These are phyloP conservation scores for Lentinula aciculospora DNA, from an alignment of 768 basidiomycete species.

Conservation along the genomic window DNA sequence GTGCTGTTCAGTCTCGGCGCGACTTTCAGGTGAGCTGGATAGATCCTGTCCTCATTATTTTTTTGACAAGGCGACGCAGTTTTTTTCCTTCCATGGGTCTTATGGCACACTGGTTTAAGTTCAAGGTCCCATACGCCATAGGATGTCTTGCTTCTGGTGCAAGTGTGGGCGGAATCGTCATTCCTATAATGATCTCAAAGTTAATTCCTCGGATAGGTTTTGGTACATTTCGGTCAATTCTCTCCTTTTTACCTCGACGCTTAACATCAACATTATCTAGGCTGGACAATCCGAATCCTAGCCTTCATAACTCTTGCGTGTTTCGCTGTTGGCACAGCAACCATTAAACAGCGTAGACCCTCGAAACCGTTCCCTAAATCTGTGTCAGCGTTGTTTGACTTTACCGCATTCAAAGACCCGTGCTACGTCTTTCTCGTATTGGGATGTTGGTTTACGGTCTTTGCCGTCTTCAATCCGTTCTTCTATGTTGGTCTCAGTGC, in stretches of 20 bases:
- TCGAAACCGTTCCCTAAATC: slow-evolving; percentile 15
- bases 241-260: not conserved
- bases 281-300: slow-evolving; percentile 22
- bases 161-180: slow-evolving; percentile 26
- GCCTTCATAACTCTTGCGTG: slow-evolving; percentile 19
- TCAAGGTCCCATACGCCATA: slow-evolving; percentile 23
- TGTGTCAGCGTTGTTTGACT: slow-evolving; percentile 15
- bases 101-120: slow-evolving; percentile 29
- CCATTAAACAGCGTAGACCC: slow-evolving; percentile 19
- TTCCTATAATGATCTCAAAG: slow-evolving; percentile 19
- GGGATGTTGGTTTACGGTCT: slow-evolving; percentile 17
- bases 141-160: slow-evolving; percentile 26
- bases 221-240: slow-evolving; percentile 6
- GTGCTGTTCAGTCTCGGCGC: slow-evolving; percentile 14
- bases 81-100: slow-evolving; percentile 29
- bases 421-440: slow-evolving; percentile 15
- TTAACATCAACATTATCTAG: slow-evolving; percentile 3
- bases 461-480: slow-evolving; percentile 19
- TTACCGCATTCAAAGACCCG: slow-evolving; percentile 17
- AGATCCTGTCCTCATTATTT: not conserved
- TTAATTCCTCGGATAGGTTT: slow-evolving; percentile 17
- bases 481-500: slow-evolving; percentile 21
- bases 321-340: slow-evolving; percentile 15
- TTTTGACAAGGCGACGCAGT: slow-evolving; percentile 8
- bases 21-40: slow-evolving; percentile 10